A percentile compares a stretch with the other conserved stretches of the same genome.
Conservation (phyloP, 441 rosid genomes). For the Syzygium syzygioides region DNA sequence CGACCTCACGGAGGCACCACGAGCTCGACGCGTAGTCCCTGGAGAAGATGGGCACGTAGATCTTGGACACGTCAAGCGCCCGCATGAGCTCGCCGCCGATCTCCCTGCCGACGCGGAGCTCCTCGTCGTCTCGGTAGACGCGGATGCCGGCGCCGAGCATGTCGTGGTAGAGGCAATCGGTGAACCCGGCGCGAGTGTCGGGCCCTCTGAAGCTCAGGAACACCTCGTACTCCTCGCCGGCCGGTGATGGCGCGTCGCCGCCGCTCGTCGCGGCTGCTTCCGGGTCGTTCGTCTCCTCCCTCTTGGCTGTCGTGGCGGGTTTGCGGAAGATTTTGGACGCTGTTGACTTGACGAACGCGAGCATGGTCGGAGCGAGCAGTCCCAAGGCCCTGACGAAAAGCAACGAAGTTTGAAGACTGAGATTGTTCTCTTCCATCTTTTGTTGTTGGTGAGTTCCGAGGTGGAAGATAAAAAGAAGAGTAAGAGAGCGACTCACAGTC, state of each 20-base stretch:
- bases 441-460: neutral
- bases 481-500: neutral
- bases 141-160: neutral
- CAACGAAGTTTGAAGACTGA: neutral
- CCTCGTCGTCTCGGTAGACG: neutral
- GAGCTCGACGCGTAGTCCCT: neutral
- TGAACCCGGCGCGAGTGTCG: neutral
- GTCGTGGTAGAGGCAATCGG: neutral
- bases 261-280: neutral
- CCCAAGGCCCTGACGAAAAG: neutral
- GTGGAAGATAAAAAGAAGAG: neutral
- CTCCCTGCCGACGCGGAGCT: neutral
- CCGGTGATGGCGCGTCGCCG: neutral
- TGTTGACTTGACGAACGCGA: neutral
- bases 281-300: neutral
- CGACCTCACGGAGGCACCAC: neutral
- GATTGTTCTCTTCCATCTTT: rapidly evolving
- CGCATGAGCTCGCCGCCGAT: neutral
- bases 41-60: neutral
- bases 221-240: neutral
- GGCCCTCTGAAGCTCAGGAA: neutral
- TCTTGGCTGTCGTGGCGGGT: neutral
- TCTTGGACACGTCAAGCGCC: neutral
- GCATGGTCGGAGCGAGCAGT: neutral
- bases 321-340: neutral